Evolutionary conservation across 257 asterid species (phyloP), one percentile per base, ranked within the genome.

Genomic region (Ajuga chamaepitys): DNA sequence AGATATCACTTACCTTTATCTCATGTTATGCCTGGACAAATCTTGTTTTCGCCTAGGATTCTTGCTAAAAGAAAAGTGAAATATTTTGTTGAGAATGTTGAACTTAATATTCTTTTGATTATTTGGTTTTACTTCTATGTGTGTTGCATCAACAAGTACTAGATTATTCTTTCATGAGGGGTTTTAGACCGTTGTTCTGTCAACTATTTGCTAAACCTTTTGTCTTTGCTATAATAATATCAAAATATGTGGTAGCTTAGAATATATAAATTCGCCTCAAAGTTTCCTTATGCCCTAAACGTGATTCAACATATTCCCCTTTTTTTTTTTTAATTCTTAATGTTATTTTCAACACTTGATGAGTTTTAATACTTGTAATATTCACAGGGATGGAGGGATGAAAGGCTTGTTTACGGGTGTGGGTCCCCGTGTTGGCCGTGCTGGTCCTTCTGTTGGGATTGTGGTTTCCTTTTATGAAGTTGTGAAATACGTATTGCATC

Each of bases 381-480:
- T 48, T 44, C 6, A 66, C 88, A 94, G 99, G 81, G 88, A 77
- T 73, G 95, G 99, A 34, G 95, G 99, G 38, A 69, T 88, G 73
- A 94, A 74, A 67, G 99, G 99, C 13, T 75, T 90, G 75, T 94
- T 90, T 58, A 84, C 98, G 13, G 99, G 99, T 14, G 98, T 86
- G 5, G 97, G 98, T 1, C 99, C 99, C 16, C 96, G 99, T 62
- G 93, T 90, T 60, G 95, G 84, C 55, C 97, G 98, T 12, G 96
- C 98, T 11, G 99, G 99, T 37, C 99, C 99, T 53, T 90, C 99
- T 0, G 97, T 94, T 7, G 99, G 95, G 70, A 90, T 94, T 14
- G 97, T 94, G 55, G 72, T 94, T 69, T 94, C 99, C 1, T 94
- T 94, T 66, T 90, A 94, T 41, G 99, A 94, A 79, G 95, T 94